Base-by-base conservation (phyloP, 768 basidiomycete genomes). In the Termitomyces sp. region DNA sequence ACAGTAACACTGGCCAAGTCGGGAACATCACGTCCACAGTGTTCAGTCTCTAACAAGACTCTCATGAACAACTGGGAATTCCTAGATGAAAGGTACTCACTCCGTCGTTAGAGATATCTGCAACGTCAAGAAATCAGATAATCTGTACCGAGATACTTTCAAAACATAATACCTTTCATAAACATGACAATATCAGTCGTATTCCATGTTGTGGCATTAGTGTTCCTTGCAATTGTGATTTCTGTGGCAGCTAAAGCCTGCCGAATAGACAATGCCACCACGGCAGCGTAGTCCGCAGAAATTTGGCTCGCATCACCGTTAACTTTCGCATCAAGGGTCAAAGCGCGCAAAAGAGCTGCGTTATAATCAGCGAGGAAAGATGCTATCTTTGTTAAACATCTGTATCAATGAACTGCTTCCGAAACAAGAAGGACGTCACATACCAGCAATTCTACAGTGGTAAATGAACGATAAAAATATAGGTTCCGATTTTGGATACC, bases 41-140 rank as follows among this genome's bases (percentile, higher is more conserved):
- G 30, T 10, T 32, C 30, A 32, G 7, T 32, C 9, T 77, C 73
- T 76, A 52, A 6, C 7, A 12, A 30, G 30, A 32, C 28, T 26
- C 37, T 26, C 38, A 30, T 62, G 44, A 54, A 51, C 22, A 21
- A 35, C 44, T 34, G 28, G 5, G 30, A 40, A 10, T 4, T 43
- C 28, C 42, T 15, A 34, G 2, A 37, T 55, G 22, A 46, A 40
- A 11, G 30, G 28, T 19, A 70, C 78, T 53, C 60, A 85, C 80
- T 26, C 79, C 82, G 52, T 80, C 75, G 55, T 81, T 82, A 1
- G 82, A 82, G n/a, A 83, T 84, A 65, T 83, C 82, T 79, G 12
- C 7, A 4, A 38, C 14, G 14, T 11, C 10, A 12, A 32, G 17
- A 24, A 17, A 21, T 43, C 53, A 40, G 56, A 47, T 21, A 14